Evolutionary conservation across 176 grass and related monocot genomes (phyloP).

Genomic region (Ensete ventricosum): DNA sequence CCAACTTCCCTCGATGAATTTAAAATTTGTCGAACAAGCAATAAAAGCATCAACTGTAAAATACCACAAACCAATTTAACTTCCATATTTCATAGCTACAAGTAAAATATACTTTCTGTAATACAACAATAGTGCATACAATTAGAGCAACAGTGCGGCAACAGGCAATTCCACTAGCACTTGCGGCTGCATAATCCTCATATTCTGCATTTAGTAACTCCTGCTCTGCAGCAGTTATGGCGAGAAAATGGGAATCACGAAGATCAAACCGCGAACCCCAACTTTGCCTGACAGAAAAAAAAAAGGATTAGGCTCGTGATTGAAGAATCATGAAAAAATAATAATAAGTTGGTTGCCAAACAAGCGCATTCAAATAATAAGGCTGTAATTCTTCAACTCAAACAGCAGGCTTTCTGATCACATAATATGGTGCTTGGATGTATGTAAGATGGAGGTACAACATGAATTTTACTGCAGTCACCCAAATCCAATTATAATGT

Average conservation of each 20-base stretch:
- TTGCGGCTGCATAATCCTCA: constrained; percentile 16
- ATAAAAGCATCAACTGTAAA: constrained; percentile 16
- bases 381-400: too few relatives aligned
- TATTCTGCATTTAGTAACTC: constrained; percentile 15
- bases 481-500: too few relatives aligned
- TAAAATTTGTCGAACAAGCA: constrained; percentile 17
- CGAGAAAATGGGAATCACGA: constrained; percentile 21
- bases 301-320: not conserved
- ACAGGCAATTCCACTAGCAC: constrained; percentile 16
- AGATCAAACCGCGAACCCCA: constrained; percentile 14
- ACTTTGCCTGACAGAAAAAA: constrained; percentile 12
- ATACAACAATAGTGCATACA: not conserved
- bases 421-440: too few relatives aligned
- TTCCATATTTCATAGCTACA: not conserved
- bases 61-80: not conserved
- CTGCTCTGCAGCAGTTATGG: constrained; percentile 14
- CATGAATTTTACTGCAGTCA: too few relatives aligned
- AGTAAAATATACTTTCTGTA: not conserved
- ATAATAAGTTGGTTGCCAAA: too few relatives aligned
- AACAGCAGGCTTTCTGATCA: too few relatives aligned
- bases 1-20: constrained; percentile 8
- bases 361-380: too few relatives aligned
- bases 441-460: too few relatives aligned
- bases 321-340: not conserved
- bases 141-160: constrained; percentile 15